A percentile compares a stretch with the other conserved stretches of the same genome.
phyloP scores from a whole-genome alignment of 441 rosid genomes.

The Populus tomentosa region DNA sequence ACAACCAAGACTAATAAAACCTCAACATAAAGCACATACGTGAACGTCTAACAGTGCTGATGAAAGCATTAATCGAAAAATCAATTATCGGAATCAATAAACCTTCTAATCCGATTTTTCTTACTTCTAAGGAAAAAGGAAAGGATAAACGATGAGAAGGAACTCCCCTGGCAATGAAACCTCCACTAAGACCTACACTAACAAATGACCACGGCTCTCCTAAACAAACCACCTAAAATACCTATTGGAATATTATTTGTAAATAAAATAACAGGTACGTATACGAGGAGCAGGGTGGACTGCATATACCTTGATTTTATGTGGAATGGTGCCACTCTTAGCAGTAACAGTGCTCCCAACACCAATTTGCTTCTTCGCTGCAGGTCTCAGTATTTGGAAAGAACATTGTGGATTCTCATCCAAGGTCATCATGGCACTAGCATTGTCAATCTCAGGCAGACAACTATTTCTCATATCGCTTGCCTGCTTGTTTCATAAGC shows the following conservation, averaged over 20 bases:
- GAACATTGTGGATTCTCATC: conserved; percentile 55
- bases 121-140: not conserved
- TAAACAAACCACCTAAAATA: no score
- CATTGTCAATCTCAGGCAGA: conserved; percentile 34
- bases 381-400: conserved; percentile 50
- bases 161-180: not conserved
- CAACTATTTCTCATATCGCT: no score
- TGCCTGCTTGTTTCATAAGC: not conserved
- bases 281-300: not conserved
- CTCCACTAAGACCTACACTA: not conserved
- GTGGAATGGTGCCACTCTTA: conserved; percentile 1
- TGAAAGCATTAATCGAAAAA: no score
- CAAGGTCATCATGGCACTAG: conserved; percentile 67
- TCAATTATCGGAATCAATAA: not conserved
- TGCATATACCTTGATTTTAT: no score
- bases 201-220: no score
- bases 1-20: not conserved
- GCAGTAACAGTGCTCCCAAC: conserved; percentile 16
- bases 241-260: no score
- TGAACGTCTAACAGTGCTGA: not conserved
- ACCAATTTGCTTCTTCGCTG: conserved; percentile 37
- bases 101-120: not conserved
- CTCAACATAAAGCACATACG: not conserved
- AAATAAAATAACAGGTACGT: not conserved
- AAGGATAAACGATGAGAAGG: not conserved